phyloP scores from a whole-genome alignment of 441 rosid species.

The Pelargonium australe region DNA sequence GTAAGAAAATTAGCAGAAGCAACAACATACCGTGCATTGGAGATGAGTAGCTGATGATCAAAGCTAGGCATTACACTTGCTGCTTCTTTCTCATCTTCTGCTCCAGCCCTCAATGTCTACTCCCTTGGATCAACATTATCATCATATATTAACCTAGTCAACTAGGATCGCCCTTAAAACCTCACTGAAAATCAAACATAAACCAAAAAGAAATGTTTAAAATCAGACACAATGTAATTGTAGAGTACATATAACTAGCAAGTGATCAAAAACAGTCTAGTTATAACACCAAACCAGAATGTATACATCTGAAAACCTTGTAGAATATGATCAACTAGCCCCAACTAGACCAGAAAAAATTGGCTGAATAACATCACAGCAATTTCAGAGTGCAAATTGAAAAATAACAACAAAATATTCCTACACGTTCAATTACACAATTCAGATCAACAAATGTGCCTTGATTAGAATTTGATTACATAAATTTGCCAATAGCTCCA shows the following conservation, averaged over 20 bases:
- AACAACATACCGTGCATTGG: constrained; percentile 28
- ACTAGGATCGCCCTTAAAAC: neutral
- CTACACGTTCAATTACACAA: neutral
- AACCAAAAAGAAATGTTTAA: neutral
- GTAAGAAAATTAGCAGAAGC: constrained; percentile 9
- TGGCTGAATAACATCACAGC: neutral
- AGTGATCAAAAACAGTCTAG: no score
- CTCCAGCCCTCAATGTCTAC: neutral
- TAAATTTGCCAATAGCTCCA: neutral
- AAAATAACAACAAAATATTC: neutral
- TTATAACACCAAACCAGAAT: neutral
- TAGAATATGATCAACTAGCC: neutral
- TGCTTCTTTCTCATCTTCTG: neutral
- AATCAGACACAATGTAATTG: neutral
- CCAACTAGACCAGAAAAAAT: neutral
- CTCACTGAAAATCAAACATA: neutral
- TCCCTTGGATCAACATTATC: neutral
- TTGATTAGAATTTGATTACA: neutral
- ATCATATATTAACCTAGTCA: neutral
- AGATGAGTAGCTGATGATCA: constrained; percentile 30
- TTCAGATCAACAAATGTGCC: neutral
- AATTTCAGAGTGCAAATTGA: neutral
- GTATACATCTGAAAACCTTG: neutral
- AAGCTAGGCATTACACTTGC: constrained; percentile 38
- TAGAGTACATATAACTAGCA: neutral